Evolutionary conservation across 2,329 filamentous ascomycete genomes (phyloP).

Genomic region (Beauveria sp.): DNA sequence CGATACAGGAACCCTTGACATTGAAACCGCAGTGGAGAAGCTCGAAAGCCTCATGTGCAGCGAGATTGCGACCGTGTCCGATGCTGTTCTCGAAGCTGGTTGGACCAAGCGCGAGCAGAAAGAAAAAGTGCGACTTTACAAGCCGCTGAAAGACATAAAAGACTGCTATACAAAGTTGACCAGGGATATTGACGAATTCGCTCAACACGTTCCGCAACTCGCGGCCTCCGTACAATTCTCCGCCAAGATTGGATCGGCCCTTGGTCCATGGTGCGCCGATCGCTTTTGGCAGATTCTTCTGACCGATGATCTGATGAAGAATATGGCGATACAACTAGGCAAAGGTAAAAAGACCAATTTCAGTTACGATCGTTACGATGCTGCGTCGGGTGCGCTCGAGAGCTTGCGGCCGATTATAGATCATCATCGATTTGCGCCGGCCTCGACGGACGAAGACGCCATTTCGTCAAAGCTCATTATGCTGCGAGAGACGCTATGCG

Average conservation of each 20-base stretch:
- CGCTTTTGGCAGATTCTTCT: constrained; percentile 68
- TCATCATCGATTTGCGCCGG: constrained; percentile 36
- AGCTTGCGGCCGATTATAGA: constrained; percentile 50
- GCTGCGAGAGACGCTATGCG: constrained; percentile 52
- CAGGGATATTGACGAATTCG: constrained; percentile 40
- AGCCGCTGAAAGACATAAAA: constrained; percentile 32
- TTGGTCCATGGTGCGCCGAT: constrained; percentile 83
- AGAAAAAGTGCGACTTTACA: constrained; percentile 41
- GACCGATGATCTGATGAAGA: constrained; percentile 51
- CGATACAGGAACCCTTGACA: constrained; percentile 64
- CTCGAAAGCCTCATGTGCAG: constrained; percentile 73
- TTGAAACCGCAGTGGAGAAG: constrained; percentile 60
- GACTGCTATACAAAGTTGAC: constrained; percentile 58
- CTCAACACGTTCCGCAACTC: constrained; percentile 40
- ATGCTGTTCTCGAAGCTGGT: constrained; percentile 25
- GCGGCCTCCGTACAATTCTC: constrained; percentile 50
- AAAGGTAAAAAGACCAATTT: constrained; percentile 21
- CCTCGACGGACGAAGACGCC: constrained; percentile 23
- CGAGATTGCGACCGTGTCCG: constrained; percentile 67
- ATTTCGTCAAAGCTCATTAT: constrained; percentile 67
- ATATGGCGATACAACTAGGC: constrained; percentile 50
- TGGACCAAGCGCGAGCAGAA: constrained; percentile 32
- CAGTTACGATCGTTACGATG: constrained; percentile 30
- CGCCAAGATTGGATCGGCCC: constrained; percentile 48
- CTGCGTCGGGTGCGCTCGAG: constrained; percentile 47